A percentile compares a stretch with the other conserved stretches of the same genome.
These are phyloP conservation scores for Butyriboletus pseudospeciosus DNA, from an alignment of 1,284 basidiomycete genomes.

Conservation along the genomic window DNA sequence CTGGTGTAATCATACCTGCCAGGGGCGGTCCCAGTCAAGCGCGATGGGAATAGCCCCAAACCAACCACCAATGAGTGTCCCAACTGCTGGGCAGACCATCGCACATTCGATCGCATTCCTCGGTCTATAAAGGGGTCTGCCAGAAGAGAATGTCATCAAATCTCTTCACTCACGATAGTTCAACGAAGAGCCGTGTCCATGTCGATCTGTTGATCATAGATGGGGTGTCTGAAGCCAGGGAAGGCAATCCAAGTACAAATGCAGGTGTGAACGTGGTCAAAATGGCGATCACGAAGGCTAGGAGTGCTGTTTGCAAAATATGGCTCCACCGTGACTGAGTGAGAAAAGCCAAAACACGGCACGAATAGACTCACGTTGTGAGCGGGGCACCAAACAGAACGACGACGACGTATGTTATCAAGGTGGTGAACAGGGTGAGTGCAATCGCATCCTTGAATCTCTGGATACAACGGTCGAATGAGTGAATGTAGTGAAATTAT, in stretches of 20 bases:
- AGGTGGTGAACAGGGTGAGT: constrained; percentile 50
- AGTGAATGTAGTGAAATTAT: constrained; percentile 1
- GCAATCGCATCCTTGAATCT: constrained; percentile 46
- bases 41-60: constrained; percentile 75
- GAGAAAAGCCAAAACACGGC: not conserved
- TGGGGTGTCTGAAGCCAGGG: constrained; percentile 39
- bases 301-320: constrained; percentile 25
- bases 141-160: not conserved
- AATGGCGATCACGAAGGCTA: constrained; percentile 66
- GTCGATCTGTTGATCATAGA: constrained; percentile 48
- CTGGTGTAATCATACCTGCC: constrained; percentile 66
- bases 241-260: constrained; percentile 67
- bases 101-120: constrained; percentile 68
- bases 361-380: constrained; percentile 41
- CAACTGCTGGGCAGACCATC: constrained; percentile 73
- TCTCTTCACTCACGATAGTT: constrained; percentile 62
- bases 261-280: constrained; percentile 66
- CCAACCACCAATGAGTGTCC: constrained; percentile 76
- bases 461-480: constrained; percentile 13
- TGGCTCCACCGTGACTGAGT: too few relatives aligned
- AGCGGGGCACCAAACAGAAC: constrained; percentile 77
- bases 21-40: constrained; percentile 92
- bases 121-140: constrained; percentile 40
- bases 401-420: constrained; percentile 47
- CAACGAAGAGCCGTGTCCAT: constrained; percentile 76